Conservation (phyloP, 805 yeast genomes). For the Metschnikowia sp. region DNA sequence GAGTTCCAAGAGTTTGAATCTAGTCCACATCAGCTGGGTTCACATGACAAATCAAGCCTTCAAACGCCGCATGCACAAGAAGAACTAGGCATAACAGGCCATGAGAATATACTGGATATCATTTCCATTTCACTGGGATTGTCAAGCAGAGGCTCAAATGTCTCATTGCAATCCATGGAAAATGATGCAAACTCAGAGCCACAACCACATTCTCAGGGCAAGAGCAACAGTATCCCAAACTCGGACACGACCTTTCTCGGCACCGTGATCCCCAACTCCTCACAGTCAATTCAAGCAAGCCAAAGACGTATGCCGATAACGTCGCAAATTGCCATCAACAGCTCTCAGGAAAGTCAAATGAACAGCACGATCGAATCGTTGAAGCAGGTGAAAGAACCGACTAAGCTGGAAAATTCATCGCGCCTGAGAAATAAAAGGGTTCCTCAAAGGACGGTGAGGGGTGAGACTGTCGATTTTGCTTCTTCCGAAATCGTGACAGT, state of each 20-base stretch:
- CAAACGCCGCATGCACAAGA: too few species aligned
- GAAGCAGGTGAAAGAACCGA: background rate
- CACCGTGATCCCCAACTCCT: conserved; percentile 9
- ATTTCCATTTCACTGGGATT: conserved; percentile 1
- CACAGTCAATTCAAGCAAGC: conserved; percentile 4
- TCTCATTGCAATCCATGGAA: background rate
- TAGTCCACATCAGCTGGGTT: too few species aligned
- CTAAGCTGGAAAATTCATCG: too few species aligned
- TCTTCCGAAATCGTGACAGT: too few species aligned
- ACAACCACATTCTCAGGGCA: background rate
- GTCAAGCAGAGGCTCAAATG: background rate
- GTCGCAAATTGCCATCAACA: conserved; percentile 8
- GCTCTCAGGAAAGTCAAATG: conserved; percentile 7
- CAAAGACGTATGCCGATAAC: conserved; percentile 3
- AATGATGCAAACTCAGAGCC: background rate
- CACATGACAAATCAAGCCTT: too few species aligned
- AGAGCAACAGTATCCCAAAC: background rate
- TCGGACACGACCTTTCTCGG: conserved; percentile 1
- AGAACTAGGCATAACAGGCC: too few species aligned
- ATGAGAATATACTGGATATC: background rate
- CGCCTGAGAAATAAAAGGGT: too few species aligned
- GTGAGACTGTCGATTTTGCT: too few species aligned
- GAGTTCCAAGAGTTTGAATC: too few species aligned
- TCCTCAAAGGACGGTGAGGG: too few species aligned
- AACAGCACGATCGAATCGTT: background rate